Conservation (phyloP, 352 stramenopile genomes). For the Phytophthora pini region DNA sequence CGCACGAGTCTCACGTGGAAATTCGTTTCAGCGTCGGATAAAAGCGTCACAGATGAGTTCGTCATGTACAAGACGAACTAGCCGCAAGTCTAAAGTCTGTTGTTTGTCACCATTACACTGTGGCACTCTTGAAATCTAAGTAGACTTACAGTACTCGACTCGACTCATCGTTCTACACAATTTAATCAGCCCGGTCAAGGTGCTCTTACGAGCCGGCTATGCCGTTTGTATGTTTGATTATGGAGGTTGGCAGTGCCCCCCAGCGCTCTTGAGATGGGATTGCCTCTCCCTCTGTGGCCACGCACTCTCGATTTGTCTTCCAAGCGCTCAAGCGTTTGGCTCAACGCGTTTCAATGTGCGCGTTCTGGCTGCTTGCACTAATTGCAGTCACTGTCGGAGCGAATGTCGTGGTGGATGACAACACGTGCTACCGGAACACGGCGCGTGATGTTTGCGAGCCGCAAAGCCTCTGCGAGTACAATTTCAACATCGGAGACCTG, state of each 20-base stretch:
- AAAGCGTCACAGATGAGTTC: conserved; percentile 33
- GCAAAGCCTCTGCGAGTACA: conserved; percentile 39
- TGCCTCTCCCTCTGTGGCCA: background rate
- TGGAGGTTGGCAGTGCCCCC: background rate
- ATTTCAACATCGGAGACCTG: conserved; percentile 49
- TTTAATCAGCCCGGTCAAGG: background rate
- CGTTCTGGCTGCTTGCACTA: background rate
- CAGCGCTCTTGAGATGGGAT: conserved; percentile 10
- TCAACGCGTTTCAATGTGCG: background rate
- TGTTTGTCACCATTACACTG: background rate
- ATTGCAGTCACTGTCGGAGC: background rate
- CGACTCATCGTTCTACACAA: background rate
- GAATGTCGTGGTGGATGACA: conserved; percentile 43
- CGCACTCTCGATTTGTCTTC: conserved; percentile 3
- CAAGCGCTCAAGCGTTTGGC: background rate
- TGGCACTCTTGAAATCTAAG: too few relatives aligned
- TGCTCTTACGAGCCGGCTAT: too few relatives aligned
- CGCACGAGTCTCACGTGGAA: conserved; percentile 37
- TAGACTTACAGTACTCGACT: too few relatives aligned
- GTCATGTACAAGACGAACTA: conserved; percentile 37
- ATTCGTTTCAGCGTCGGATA: conserved; percentile 32
- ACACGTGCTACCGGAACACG: conserved; percentile 36
- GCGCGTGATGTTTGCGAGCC: conserved; percentile 33
- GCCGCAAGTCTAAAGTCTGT: too few relatives aligned
- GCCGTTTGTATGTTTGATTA: background rate